phyloP scores from a whole-genome alignment of 805 yeast genomes.

The Gaillardinia entomophila region DNA sequence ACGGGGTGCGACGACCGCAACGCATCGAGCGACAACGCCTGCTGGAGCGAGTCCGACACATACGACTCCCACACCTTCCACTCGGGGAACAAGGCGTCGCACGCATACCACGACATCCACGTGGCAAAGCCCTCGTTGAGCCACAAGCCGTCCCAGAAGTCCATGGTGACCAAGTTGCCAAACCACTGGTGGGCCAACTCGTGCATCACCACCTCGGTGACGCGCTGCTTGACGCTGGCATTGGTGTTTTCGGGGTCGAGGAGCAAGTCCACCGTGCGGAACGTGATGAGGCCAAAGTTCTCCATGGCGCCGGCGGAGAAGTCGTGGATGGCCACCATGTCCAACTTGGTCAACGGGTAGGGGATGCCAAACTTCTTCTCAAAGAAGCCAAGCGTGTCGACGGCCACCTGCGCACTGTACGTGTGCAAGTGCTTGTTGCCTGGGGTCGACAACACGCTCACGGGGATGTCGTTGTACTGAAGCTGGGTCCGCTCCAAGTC shows the following conservation, averaged over 20 bases:
- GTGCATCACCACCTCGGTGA: constrained; percentile 82
- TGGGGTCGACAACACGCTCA: constrained; percentile 75
- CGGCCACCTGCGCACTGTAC: constrained; percentile 70
- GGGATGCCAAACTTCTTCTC: constrained; percentile 69
- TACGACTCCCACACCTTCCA: constrained; percentile 87
- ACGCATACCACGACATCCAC: constrained; percentile 86
- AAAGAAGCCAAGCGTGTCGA: constrained; percentile 68
- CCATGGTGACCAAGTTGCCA: constrained; percentile 87
- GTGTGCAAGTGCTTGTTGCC: constrained; percentile 68
- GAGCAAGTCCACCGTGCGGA: constrained; percentile 69
- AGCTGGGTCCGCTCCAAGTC: constrained; percentile 71
- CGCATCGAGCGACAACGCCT: constrained; percentile 70
- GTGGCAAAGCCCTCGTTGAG: constrained; percentile 87
- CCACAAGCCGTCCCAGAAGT: constrained; percentile 91
- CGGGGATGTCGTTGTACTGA: constrained; percentile 63
- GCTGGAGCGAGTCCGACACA: constrained; percentile 70
- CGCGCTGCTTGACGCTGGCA: constrained; percentile 60
- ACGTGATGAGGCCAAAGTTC: constrained; percentile 77
- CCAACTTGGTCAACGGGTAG: constrained; percentile 76
- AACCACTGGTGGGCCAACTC: constrained; percentile 93
- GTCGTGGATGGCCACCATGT: constrained; percentile 78
- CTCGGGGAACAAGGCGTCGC: constrained; percentile 70
- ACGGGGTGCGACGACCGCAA: constrained; percentile 82
- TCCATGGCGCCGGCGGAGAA: constrained; percentile 90
- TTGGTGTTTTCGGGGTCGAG: constrained; percentile 68